A percentile compares a stretch with the other conserved stretches of the same genome.
Conservation (phyloP, 129 eudicot species). For the Helichrysum umbraculigerum region DNA sequence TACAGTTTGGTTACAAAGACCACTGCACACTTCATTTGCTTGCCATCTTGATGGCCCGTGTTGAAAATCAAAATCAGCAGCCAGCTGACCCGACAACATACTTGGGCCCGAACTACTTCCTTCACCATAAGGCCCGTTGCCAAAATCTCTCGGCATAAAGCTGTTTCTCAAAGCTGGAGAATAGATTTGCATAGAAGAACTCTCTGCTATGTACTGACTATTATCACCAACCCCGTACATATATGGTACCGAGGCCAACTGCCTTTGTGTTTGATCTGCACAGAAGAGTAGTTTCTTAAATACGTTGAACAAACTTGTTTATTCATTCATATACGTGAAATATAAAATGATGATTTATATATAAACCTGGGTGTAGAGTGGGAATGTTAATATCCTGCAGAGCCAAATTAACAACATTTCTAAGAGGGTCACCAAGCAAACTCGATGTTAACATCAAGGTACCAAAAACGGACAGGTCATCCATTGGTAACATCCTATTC, state of each 20-base stretch:
- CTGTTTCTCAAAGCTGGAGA: conserved; percentile 34
- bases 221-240: conserved; percentile 7
- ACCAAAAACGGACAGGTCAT: conserved; percentile 35
- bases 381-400: conserved; percentile 27
- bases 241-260: conserved; percentile 25
- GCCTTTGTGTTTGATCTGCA: conserved; percentile 34
- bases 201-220: conserved; percentile 18
- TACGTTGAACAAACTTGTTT: neutral
- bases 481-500: conserved; percentile 35
- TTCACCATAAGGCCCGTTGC: conserved; percentile 33
- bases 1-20: conserved; percentile 22
- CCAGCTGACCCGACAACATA: conserved; percentile 16
- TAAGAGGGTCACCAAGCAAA: conserved; percentile 26
- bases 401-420: conserved; percentile 25
- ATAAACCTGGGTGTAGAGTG: conserved; percentile 38
- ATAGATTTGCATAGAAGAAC: conserved; percentile 22
- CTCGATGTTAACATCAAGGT: conserved; percentile 28
- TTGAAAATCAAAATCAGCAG: conserved; percentile 29
- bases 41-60: conserved; percentile 20
- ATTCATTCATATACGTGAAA: neutral
- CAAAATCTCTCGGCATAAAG: conserved; percentile 24
- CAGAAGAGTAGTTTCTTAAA: conserved; percentile 3
- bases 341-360: neutral
- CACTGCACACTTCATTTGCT: conserved; percentile 13
- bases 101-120: conserved; percentile 29